A percentile compares a stretch with the other conserved stretches of the same genome.
Conservation (phyloP, 148 eudicot genomes). For the Linanthus parryae region DNA sequence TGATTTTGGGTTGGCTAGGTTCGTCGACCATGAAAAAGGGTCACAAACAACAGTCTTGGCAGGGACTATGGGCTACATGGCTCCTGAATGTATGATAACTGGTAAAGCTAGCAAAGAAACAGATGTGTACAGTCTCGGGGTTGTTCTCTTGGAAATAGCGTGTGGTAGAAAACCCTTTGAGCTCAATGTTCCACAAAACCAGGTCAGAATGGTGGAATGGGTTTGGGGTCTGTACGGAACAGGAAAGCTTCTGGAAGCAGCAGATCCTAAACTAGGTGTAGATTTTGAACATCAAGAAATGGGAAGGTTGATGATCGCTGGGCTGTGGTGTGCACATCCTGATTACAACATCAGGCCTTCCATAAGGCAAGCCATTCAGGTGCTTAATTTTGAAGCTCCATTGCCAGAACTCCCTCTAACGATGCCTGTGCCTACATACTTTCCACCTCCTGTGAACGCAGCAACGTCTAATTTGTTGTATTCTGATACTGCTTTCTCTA, state of each 20-base stretch:
- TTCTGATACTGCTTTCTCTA: not conserved
- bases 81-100: slow-evolving; percentile 13
- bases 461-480: not conserved
- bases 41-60: slow-evolving; percentile 17
- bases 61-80: slow-evolving; percentile 28
- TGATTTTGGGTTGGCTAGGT: slow-evolving; percentile 25
- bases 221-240: slow-evolving; percentile 24
- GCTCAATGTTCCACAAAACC: not conserved
- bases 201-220: slow-evolving; percentile 14
- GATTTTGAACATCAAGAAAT: slow-evolving; percentile 16
- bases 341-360: slow-evolving; percentile 18
- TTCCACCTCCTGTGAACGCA: not conserved
- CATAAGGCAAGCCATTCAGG: slow-evolving; percentile 17
- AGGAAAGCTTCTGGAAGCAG: slow-evolving; percentile 15
- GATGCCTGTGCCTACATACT: slow-evolving; percentile 7
- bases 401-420: slow-evolving; percentile 15
- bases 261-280: slow-evolving; percentile 4
- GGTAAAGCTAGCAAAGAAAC: slow-evolving; percentile 24
- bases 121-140: slow-evolving; percentile 23
- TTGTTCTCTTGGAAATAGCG: slow-evolving; percentile 24
- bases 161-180: slow-evolving; percentile 26
- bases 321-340: slow-evolving; percentile 29
- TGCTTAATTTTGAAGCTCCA: slow-evolving; percentile 20
- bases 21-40: slow-evolving; percentile 23
- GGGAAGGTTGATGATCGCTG: slow-evolving; percentile 14